Evolutionary conservation across 495 filamentous ascomycete genomes (phyloP), one percentile per base, ranked within the genome.

Genomic region (Talaromyces thailandensis): DNA sequence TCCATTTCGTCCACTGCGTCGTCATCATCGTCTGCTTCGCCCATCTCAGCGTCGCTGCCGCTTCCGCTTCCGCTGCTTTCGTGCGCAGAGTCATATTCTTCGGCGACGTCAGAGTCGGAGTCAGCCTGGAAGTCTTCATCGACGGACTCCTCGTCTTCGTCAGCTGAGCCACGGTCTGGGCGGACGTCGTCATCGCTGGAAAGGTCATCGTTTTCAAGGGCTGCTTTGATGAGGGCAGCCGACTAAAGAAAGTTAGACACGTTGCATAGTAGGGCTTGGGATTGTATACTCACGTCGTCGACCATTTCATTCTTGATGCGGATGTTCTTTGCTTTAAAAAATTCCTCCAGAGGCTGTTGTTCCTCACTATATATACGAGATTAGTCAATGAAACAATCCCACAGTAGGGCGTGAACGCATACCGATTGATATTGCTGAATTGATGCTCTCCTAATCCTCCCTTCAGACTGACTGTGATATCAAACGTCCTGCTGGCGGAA

Each of bases 361-460:
- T 99, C 94, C 80, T 99, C 95, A 60, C 85, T 87, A 61, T 59
- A 26, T 35, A 28, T 5, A 11, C 28, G 60, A 14, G 14, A 50
- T 71, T 57, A 70, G 68, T 25, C 52, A 57, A 16, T 56, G 24
- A 52, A 45, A 29, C 16, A 11, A 16, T 16, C 14, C 4, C n/a
- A 55, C 6, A 28, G 21, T 4, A 28, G 24, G 35, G n/a, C 18
- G 32, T 5, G 37, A 18, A 26, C n/a, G 21, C 80, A 55, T 75
- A 86, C 84, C 93, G 90, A 70, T 98, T 99, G 75, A 99, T 98
- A 76, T 99, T 99, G 76, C 91, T 96, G 77, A 99, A 98, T 67
- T 96, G 92, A 64, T 92, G 89, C 66, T 96, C 90, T 21, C 87
- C 88, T 40, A 82, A 76, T 14, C 84, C 86, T 35, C 73, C 77